A percentile compares a stretch with the other conserved stretches of the same genome.
Evolutionary conservation across 192 early-diverging fungal species (phyloP).

Genomic region (Rhizoclosmatium globosum): DNA sequence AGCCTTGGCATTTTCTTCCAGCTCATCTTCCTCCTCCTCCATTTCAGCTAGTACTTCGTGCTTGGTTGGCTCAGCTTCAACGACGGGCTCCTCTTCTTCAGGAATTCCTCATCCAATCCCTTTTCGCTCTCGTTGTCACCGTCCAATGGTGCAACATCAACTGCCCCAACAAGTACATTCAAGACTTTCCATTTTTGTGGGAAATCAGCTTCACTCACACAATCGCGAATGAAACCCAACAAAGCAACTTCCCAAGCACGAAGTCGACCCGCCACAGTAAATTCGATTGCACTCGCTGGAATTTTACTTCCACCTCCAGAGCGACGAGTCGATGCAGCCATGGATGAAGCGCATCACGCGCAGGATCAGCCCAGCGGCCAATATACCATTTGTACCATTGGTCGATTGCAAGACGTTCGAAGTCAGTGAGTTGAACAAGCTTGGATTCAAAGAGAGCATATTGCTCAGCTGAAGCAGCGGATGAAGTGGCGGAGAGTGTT

Average conservation of each 20-base stretch:
- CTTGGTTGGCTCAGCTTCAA: constrained; percentile 76
- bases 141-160: constrained; percentile 12
- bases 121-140: constrained; percentile 17
- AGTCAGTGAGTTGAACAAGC: constrained; percentile 30
- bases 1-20: constrained; percentile 11
- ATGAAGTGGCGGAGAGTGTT: neutral
- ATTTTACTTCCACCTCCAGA: constrained; percentile 6
- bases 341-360: neutral
- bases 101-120: neutral
- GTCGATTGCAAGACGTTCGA: constrained; percentile 51
- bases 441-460: neutral
- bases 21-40: constrained; percentile 58
- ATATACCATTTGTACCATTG: constrained; percentile 65
- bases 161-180: constrained; percentile 23
- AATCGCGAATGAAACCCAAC: constrained; percentile 55
- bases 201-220: constrained; percentile 14
- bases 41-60: constrained; percentile 76
- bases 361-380: constrained; percentile 40
- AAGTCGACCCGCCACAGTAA: constrained; percentile 30
- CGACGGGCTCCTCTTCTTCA: constrained; percentile 68
- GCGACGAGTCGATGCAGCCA: neutral
- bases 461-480: neutral
- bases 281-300: neutral
- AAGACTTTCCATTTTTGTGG: constrained; percentile 29
- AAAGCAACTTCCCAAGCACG: constrained; percentile 62